Evolutionary conservation across 768 basidiomycete genomes (phyloP).

Genomic region (Russula griseocarnosa): DNA sequence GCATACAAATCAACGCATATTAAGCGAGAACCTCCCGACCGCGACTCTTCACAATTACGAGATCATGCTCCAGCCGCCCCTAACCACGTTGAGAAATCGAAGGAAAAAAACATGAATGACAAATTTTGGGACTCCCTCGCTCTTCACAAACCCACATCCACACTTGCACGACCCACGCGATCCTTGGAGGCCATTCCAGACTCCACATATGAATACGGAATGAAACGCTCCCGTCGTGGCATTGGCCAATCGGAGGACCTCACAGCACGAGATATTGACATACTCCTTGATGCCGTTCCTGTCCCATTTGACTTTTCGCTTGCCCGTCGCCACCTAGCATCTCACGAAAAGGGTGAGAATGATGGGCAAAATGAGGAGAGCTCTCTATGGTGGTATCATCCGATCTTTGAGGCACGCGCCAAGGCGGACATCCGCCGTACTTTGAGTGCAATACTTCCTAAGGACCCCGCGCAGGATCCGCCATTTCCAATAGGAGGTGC

Average conservation of each 20-base stretch:
- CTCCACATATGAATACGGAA: neutral
- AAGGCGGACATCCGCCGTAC: constrained; percentile 24
- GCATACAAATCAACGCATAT: neutral
- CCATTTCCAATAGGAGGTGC: neutral
- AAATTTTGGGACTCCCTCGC: neutral
- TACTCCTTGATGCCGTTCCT: constrained; percentile 15
- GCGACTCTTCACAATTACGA: neutral
- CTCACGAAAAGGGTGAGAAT: neutral
- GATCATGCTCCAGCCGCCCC: neutral
- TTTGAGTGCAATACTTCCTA: constrained; percentile 10
- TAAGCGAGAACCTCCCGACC: neutral
- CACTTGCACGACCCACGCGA: neutral
- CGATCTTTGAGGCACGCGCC: constrained; percentile 19
- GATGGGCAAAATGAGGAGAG: neutral
- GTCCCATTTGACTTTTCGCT: constrained; percentile 11
- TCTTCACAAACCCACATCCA: neutral
- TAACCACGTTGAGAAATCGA: neutral
- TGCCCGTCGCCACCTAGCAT: neutral
- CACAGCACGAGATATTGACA: constrained; percentile 7
- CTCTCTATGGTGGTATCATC: constrained; percentile 18
- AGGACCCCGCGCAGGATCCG: constrained; percentile 11
- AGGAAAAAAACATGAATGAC: neutral
- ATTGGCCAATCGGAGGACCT: neutral
- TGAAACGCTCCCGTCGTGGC: constrained; percentile 9
- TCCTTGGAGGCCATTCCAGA: neutral